A percentile compares a stretch with the other conserved stretches of the same genome.
These are phyloP conservation scores for Penicillium odoratum DNA, from an alignment of 495 filamentous ascomycete genomes.

Conservation along the genomic window DNA sequence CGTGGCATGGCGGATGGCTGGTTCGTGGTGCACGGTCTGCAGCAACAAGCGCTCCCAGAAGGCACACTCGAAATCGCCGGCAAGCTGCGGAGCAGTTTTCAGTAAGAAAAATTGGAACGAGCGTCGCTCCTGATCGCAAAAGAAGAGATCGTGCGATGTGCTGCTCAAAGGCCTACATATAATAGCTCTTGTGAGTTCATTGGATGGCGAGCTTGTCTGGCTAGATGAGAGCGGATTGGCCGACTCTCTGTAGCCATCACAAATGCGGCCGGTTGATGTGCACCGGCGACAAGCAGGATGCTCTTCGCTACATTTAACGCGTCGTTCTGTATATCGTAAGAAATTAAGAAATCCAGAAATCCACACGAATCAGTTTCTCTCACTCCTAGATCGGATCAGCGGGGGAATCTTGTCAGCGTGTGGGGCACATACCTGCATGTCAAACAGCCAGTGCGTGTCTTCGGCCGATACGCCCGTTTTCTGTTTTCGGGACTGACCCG, in stretches of 20 bases:
- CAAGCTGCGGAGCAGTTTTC: constrained; percentile 57
- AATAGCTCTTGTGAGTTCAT: not conserved
- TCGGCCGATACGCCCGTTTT: constrained; percentile 6
- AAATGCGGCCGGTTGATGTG: constrained; percentile 7
- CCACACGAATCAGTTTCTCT: not conserved
- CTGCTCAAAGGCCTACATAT: not conserved
- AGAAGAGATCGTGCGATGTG: constrained; percentile 2
- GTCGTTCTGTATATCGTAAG: constrained; percentile 8
- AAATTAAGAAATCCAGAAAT: too few relatives aligned
- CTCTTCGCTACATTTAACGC: constrained; percentile 9
- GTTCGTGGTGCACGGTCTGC: constrained; percentile 58
- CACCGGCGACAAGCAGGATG: constrained; percentile 7
- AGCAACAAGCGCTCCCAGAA: constrained; percentile 59
- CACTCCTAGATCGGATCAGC: constrained; percentile 7
- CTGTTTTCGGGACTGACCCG: constrained; percentile 5
- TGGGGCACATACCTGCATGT: constrained; percentile 11
- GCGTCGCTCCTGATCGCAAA: constrained; percentile 23
- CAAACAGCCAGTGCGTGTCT: constrained; percentile 11
- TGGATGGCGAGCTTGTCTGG: not conserved
- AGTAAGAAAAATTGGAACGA: constrained; percentile 62
- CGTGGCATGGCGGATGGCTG: constrained; percentile 62
- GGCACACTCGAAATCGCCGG: constrained; percentile 61
- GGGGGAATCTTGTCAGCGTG: not conserved
- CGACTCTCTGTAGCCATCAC: constrained; percentile 1
- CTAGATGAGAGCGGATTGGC: not conserved